Conservation (phyloP, 2,329 filamentous ascomycete genomes). For the Blumeria graminis region DNA sequence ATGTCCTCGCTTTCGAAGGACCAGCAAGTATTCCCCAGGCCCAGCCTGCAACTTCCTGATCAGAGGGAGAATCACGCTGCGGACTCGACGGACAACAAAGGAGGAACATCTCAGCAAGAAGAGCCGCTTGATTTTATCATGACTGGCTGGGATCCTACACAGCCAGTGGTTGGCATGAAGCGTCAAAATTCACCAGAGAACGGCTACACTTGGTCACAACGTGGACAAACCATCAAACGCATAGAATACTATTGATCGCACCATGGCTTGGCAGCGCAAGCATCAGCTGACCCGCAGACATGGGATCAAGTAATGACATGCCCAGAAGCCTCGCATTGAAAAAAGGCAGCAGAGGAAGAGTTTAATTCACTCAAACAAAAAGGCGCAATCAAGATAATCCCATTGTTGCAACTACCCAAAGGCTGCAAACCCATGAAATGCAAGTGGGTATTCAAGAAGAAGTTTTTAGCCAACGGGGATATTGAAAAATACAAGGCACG, state of each 20-base stretch:
- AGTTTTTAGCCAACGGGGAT: background rate
- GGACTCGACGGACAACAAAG: background rate
- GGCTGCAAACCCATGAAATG: no score
- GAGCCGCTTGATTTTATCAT: background rate
- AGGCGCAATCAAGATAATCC: background rate
- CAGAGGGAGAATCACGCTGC: background rate
- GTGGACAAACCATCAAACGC: background rate
- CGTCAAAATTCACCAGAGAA: background rate
- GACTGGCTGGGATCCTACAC: background rate
- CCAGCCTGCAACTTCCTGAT: background rate
- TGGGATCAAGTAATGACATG: background rate
- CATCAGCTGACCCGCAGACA: background rate
- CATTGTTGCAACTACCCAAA: no score
- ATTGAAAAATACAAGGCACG: background rate
- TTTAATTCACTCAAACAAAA: background rate
- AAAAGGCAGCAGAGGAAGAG: background rate
- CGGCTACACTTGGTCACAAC: background rate
- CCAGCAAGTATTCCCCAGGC: background rate
- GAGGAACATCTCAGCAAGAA: background rate
- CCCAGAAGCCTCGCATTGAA: background rate
- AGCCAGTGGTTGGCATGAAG: background rate
- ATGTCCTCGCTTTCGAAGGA: background rate
- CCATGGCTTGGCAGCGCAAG: background rate
- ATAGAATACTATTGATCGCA: background rate
- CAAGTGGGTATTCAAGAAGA: background rate